Percentiles rank a stretch among this genome's conserved stretches.
Evolutionary conservation across 2,329 filamentous ascomycete species (phyloP).

Genomic region (Paracamarosporium sp.): DNA sequence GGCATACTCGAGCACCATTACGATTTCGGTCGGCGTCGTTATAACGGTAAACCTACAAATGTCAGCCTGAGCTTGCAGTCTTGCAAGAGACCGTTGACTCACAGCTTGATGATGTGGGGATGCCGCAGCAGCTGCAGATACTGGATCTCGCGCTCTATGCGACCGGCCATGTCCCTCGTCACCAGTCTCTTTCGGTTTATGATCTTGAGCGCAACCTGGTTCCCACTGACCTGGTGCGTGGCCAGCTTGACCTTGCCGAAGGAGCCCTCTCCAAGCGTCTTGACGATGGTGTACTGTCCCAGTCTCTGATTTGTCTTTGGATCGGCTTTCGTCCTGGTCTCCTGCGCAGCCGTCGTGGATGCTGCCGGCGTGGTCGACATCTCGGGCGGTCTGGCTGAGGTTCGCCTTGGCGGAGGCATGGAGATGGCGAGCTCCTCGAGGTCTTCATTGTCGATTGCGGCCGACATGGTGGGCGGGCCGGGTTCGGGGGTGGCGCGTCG

Average conservation of each 20-base stretch:
- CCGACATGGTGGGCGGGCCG: constrained; percentile 39
- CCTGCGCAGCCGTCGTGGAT: constrained; percentile 28
- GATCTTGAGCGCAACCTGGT: constrained; percentile 97
- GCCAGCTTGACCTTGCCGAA: constrained; percentile 99
- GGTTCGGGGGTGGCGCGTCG: neutral
- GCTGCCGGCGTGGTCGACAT: constrained; percentile 35
- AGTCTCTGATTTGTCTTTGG: constrained; percentile 80
- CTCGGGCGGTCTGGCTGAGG: constrained; percentile 44
- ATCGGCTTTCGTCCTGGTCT: constrained; percentile 55
- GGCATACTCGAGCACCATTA: constrained; percentile 99
- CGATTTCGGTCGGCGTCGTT: constrained; percentile 91
- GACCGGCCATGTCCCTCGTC: constrained; percentile 95
- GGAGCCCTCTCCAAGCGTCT: constrained; percentile 92
- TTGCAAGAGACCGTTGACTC: no score
- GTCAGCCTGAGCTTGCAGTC: constrained; percentile 10
- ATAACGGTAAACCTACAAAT: constrained; percentile 85
- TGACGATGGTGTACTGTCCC: constrained; percentile 88
- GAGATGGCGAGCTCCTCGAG: constrained; percentile 71
- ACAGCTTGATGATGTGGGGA: constrained; percentile 99
- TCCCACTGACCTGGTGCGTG: constrained; percentile 86
- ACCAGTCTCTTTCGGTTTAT: constrained; percentile 96
- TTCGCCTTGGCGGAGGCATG: constrained; percentile 69
- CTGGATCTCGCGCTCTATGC: constrained; percentile 97
- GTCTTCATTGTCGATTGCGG: constrained; percentile 77
- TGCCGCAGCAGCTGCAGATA: constrained; percentile 95